Evolutionary conservation across 2,329 filamentous ascomycete genomes (phyloP), one percentile per base, ranked within the genome.

Genomic region (Colletotrichum siamense): DNA sequence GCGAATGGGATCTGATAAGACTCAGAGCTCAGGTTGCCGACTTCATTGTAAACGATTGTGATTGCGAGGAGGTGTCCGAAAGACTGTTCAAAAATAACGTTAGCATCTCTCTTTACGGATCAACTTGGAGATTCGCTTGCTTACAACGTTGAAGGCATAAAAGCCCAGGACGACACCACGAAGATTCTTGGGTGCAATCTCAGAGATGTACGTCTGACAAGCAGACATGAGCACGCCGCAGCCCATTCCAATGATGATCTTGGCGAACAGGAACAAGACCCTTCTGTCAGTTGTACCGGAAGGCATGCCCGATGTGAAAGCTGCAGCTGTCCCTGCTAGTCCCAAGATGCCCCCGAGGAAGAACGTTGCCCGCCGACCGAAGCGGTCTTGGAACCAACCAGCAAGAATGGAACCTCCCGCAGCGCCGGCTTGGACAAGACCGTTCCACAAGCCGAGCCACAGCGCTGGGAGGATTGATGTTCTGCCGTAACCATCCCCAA

Each of bases 121-220:
- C 7, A 26, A 8, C 57, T 28, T 32, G 18, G 32, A 24, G 44
- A 5, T 5, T 1, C 10, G n/a, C 7, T 7, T 4, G 55, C 65
- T 57, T 22, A 69, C 71, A 18, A 69, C 57, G 3, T 73, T 73
- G 55, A 69, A 69, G 0, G 36, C 65, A 28, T 73, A 57, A 26
- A 73, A 69, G 6, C 71, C 65, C 3, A 73, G 71, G 4, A 70
- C 16, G 7, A 70, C 49, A 10, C 71, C 65, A 6, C 66, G 71
- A 7, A 74, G 44, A 24, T 67, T 69, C 28, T 69, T 73, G n/a
- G 55, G 71, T 15, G 71, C 65, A 1, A 69, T 62, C 55, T 73
- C 71, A 10, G 65, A 73, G 26, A 69, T 73, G 34, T 62, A 69
- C n/a, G 57, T 73, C 57, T 69, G 65, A 26, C 71, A 73, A 12